A percentile compares a stretch with the other conserved stretches of the same genome.
Conservation (phyloP, 176 grass and related monocot genomes). For the Aegilops umbellulata region DNA sequence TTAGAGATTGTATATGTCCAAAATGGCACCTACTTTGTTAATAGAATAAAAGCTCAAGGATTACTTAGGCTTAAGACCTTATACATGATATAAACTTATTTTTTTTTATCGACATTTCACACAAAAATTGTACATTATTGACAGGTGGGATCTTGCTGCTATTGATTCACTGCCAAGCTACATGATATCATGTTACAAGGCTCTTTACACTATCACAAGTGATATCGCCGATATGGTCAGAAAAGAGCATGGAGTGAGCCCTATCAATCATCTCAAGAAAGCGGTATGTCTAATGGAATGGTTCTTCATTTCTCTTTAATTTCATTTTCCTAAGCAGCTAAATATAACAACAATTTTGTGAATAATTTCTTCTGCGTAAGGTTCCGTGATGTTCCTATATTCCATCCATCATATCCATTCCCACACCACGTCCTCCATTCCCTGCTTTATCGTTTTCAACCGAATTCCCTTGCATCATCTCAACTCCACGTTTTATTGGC, state of each 20-base stretch:
- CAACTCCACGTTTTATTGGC: not conserved
- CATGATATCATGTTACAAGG: constrained; percentile 56
- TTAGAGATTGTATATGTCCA: not conserved
- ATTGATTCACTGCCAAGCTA: constrained; percentile 44
- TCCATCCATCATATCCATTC: not conserved
- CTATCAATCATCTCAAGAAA: constrained; percentile 37
- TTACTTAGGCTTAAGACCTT: no score
- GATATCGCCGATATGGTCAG: constrained; percentile 33
- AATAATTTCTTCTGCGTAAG: no score
- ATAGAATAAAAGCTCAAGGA: not conserved
- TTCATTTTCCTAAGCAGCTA: not conserved
- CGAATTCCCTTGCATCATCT: not conserved
- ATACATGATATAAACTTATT: not conserved
- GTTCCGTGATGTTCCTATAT: not conserved
- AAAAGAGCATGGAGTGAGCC: constrained; percentile 46
- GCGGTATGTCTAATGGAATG: constrained; percentile 17
- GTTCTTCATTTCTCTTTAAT: not conserved
- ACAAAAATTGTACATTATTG: not conserved
- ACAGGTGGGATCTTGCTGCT: constrained; percentile 50
- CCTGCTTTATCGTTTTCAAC: not conserved
- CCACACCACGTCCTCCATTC: not conserved
- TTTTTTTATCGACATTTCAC: not conserved
- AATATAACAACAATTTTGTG: not conserved
- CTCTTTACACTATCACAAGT: constrained; percentile 45
- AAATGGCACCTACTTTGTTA: not conserved